phyloP scores from a whole-genome alignment of 2,329 filamentous ascomycete genomes.

The Pseudopyrenochaeta lycopersici region DNA sequence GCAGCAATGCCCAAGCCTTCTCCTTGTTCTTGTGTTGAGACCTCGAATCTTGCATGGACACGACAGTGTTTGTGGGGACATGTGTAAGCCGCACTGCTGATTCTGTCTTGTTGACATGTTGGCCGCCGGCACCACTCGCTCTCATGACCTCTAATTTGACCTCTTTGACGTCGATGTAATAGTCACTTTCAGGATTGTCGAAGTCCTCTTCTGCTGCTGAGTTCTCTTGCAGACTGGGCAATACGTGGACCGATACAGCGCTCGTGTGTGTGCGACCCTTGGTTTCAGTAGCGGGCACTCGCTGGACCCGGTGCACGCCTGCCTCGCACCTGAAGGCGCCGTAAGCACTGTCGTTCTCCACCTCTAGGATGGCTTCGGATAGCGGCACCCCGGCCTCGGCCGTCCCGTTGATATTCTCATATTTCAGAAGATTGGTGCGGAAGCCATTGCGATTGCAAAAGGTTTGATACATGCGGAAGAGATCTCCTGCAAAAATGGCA shows the following conservation, averaged over 20 bases:
- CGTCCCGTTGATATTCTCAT: conserved; percentile 76
- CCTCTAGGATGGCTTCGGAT: conserved; percentile 86
- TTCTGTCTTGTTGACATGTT: conserved; percentile 99
- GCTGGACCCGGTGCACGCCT: conserved; percentile 93
- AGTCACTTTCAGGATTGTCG: conserved; percentile 88
- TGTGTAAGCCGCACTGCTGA: conserved; percentile 94
- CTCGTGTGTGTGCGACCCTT: conserved; percentile 94
- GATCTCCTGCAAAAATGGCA: conserved; percentile 84
- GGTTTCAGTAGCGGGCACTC: conserved; percentile 88
- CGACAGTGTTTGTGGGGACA: conserved; percentile 82
- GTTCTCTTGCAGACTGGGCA: conserved; percentile 79
- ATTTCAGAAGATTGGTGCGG: conserved; percentile 76
- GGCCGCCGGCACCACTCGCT: conserved; percentile 88
- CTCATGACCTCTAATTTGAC: conserved; percentile 90
- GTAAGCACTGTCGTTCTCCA: conserved; percentile 80
- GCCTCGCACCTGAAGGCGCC: conserved; percentile 84
- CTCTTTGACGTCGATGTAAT: conserved; percentile 86
- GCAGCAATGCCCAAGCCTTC: conserved; percentile 84
- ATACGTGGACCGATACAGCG: conserved; percentile 88
- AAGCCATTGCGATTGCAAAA: conserved; percentile 78
- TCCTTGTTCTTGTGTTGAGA: conserved; percentile 91
- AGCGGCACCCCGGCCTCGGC: conserved; percentile 72
- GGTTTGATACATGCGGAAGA: conserved; percentile 88
- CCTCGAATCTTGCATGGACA: conserved; percentile 91
- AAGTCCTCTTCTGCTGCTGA: conserved; percentile 64